phyloP scores from a whole-genome alignment of 179 eudicot species.

The Vitellaria paradoxa region DNA sequence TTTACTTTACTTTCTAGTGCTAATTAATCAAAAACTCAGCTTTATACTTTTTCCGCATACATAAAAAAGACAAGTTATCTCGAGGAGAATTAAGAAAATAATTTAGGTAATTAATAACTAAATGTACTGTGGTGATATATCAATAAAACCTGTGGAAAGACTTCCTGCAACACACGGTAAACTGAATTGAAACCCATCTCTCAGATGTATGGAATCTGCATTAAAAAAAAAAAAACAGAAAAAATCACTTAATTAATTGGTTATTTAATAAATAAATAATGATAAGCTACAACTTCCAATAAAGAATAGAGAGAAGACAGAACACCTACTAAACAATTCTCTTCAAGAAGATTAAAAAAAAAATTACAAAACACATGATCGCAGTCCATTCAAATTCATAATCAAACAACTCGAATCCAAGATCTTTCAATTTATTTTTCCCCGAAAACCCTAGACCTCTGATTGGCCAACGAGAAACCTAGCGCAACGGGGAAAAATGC shows the following conservation, averaged over 20 bases:
- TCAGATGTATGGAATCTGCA: conserved; percentile 25
- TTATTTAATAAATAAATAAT: not conserved
- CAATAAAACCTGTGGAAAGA: conserved; percentile 68
- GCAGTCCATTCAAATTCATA: not conserved
- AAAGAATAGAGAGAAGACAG: not conserved
- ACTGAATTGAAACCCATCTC: conserved; percentile 75
- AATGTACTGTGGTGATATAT: not conserved
- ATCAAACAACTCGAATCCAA: not conserved
- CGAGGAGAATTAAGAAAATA: not conserved
- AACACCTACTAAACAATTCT: not conserved
- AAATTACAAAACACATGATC: not conserved
- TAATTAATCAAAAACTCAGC: not conserved
- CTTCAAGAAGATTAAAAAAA: too few species aligned
- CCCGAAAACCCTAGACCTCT: not conserved
- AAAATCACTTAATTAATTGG: not conserved
- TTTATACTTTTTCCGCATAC: not conserved
- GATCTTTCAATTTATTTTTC: not conserved
- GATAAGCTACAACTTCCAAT: not conserved
- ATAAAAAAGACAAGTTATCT: not conserved
- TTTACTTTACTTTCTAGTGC: not conserved
- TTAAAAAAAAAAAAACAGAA: too few species aligned
- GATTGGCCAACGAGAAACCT: not conserved
- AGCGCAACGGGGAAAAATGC: not conserved
- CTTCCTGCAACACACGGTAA: conserved; percentile 56
- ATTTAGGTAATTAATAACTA: not conserved